phyloP scores from a whole-genome alignment of 75 land plant species.

The Pinus tabuliformis region DNA sequence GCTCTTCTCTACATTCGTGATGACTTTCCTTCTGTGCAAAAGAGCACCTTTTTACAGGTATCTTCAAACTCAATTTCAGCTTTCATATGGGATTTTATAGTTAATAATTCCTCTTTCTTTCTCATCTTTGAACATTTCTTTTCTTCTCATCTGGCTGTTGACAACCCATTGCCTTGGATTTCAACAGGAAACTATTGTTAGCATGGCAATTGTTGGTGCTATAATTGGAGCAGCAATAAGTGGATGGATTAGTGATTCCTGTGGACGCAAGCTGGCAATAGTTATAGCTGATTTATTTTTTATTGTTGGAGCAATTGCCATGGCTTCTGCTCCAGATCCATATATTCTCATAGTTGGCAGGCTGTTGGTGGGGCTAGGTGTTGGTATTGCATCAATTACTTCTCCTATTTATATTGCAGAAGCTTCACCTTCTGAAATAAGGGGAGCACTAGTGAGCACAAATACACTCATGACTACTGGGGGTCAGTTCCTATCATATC shows the following conservation, averaged over 20 bases:
- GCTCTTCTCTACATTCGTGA: constrained; percentile 74
- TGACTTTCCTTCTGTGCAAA: constrained; percentile 56
- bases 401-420: constrained; percentile 91
- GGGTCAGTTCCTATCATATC: constrained; percentile 86
- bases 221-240: constrained; percentile 77
- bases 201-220: constrained; percentile 91
- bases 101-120: neutral
- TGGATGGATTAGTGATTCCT: constrained; percentile 69
- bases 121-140: neutral
- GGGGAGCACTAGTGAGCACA: constrained; percentile 79
- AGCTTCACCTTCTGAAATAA: constrained; percentile 74
- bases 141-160: neutral
- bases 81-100: neutral
- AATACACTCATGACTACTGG: constrained; percentile 88
- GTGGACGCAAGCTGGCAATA: constrained; percentile 76
- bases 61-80: neutral
- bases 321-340: constrained; percentile 79
- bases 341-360: constrained; percentile 72
- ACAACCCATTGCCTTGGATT: neutral
- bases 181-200: constrained; percentile 84
- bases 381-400: constrained; percentile 89
- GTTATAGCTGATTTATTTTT: constrained; percentile 75
- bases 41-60: constrained; percentile 67
- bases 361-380: constrained; percentile 73
- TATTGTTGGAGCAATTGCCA: constrained; percentile 54